Evolutionary conservation across 139 green algal genomes (phyloP).

Genomic region (Chlamydomonas schloesseri): DNA sequence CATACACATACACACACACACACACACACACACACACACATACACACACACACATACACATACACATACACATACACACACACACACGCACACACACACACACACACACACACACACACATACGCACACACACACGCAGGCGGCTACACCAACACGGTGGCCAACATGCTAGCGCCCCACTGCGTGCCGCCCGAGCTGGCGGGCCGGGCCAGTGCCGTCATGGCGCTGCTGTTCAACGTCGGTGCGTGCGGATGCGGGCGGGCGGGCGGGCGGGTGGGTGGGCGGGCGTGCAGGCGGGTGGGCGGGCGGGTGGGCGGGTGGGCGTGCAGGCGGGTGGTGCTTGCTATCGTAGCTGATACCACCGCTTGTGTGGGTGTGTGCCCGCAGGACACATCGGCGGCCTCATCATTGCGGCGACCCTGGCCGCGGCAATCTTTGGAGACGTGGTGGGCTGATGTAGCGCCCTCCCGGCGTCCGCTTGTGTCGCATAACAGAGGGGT

Average conservation of each 20-base stretch:
- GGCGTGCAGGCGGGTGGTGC: not conserved
- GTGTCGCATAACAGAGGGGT: too few species aligned
- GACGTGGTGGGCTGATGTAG: slow-evolving; percentile 53
- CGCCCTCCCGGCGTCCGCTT: too few species aligned
- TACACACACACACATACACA: not conserved
- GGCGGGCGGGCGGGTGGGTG: too few species aligned
- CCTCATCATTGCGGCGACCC: slow-evolving; percentile 57
- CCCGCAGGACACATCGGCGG: slow-evolving; percentile 64
- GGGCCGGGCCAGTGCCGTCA: slow-evolving; percentile 60
- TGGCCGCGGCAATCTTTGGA: slow-evolving; percentile 63
- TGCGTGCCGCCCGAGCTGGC: slow-evolving; percentile 58
- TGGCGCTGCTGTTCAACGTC: slow-evolving; percentile 76
- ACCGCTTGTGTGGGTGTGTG: too few species aligned
- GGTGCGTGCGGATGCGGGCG: too few species aligned
- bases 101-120: too few species aligned
- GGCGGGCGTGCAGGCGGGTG: too few species aligned
- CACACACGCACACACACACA: too few species aligned
- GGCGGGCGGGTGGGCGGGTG: not conserved
- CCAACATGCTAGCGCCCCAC: slow-evolving; percentile 72
- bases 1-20: too few species aligned
- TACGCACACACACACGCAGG: not conserved
- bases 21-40: not conserved
- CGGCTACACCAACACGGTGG: slow-evolving; percentile 69
- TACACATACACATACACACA: too few species aligned
- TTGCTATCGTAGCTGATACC: too few species aligned